A percentile compares a stretch with the other conserved stretches of the same genome.
These are phyloP conservation scores for Globisporangium middletonii DNA, from an alignment of 352 stramenopile genomes.

Conservation along the genomic window DNA sequence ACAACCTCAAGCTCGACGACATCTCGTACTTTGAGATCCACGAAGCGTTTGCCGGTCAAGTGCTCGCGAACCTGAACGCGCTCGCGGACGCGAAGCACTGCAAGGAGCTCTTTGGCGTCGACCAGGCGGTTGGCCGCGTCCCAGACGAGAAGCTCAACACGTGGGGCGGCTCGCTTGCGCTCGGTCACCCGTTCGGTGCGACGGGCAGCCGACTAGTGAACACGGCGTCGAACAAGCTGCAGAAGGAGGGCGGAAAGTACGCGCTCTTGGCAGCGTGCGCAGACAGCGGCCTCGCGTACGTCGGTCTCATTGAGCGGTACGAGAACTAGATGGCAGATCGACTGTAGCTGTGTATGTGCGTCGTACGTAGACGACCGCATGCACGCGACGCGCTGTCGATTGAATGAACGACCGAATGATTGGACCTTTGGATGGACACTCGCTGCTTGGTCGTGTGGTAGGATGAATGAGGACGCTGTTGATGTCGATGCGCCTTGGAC, in stretches of 20 bases:
- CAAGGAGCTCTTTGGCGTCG: slow-evolving; percentile 91
- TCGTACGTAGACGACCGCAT: background rate
- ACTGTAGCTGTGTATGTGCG: too few species aligned
- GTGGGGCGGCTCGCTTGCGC: slow-evolving; percentile 93
- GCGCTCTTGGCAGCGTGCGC: slow-evolving; percentile 96
- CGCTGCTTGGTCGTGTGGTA: too few species aligned
- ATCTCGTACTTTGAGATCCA: slow-evolving; percentile 99
- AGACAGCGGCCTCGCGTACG: slow-evolving; percentile 96
- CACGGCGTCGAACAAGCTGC: slow-evolving; percentile 95
- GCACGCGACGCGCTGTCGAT: background rate
- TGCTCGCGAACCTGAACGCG: slow-evolving; percentile 96
- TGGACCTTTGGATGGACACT: background rate
- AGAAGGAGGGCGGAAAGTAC: slow-evolving; percentile 95
- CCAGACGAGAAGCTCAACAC: slow-evolving; percentile 96
- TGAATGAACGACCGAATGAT: background rate
- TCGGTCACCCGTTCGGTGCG: slow-evolving; percentile 98
- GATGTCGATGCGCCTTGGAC: too few species aligned
- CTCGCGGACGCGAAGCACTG: slow-evolving; percentile 94
- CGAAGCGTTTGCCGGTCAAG: slow-evolving; percentile 98
- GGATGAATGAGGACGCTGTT: too few species aligned
- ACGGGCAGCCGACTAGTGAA: slow-evolving; percentile 95
- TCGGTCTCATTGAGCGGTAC: slow-evolving; percentile 92
- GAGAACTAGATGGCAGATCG: slow-evolving; percentile 28
- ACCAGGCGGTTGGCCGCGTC: slow-evolving; percentile 89
- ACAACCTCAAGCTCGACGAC: slow-evolving; percentile 89